Evolutionary conservation across 2,329 filamentous ascomycete genomes (phyloP), one percentile per base, ranked within the genome.

Genomic region (Ceratocystis lukuohia): DNA sequence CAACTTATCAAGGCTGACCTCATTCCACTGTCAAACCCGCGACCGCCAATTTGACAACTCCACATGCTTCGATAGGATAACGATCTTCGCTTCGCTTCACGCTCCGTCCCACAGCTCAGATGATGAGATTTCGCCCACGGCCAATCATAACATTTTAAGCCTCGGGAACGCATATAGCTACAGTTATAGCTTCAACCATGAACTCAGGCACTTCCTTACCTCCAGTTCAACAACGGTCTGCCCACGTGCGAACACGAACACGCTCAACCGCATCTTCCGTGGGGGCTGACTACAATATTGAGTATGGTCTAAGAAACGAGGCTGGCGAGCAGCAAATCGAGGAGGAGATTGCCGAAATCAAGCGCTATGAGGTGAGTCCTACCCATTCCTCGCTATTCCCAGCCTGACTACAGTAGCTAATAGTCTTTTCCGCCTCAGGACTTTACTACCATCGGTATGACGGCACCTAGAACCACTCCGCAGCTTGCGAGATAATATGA

Each of bases 321-420:
- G 61, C 62, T 8, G 66, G 28, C 45, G 84, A 89, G 72, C 83
- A 87, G 69, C 84, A 87, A 69, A 90, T 96, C 70, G 88, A 91
- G 69, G 92, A 97, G 73, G 94, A 99, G 78, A 96, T 99, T 73
- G 92, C 89, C 30, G 88, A 96, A 79, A 97, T 99, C 74, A 96
- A 96, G 78, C 84, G 93, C 78, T 99, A 99, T 77, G 94, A 96
- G 78, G 84, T 87, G 6, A 53, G 17, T 2, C 33, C 22, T 28
- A 1, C 22, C 8, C 12, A 12, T 20, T n/a, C 5, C 2, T 12
- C 50, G 22, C 48, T 28, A 25, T 53, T 28, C 37, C 10, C 37
- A 41, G 37, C 10, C 10, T 28, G 48, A 15, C 20, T n/a, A n/a
- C 6, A 53, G 10, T 53, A 12, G 33, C 56, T 59, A 17, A 25